phyloP scores from a whole-genome alignment of 73 alveolate genomes.

The Tetrahymena malaccensis region DNA sequence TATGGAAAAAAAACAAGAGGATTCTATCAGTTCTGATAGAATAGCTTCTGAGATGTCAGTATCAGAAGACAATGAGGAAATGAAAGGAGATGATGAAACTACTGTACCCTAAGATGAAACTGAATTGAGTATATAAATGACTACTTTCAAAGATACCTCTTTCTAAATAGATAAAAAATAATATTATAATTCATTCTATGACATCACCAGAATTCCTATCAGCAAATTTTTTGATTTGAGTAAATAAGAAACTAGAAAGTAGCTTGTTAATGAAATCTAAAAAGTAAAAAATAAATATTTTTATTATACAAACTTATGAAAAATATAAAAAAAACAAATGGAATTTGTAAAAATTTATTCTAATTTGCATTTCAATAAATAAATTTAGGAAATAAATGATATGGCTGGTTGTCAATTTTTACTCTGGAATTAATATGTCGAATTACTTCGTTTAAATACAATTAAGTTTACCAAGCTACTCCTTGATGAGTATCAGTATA shows the following conservation, averaged over 20 bases:
- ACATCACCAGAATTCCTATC: neutral
- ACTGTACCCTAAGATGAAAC: neutral
- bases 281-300: neutral
- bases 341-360: neutral
- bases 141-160: neutral
- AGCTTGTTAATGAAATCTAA: neutral
- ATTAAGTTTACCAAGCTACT: neutral
- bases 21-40: neutral
- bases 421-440: neutral
- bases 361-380: neutral
- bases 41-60: neutral
- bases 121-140: neutral
- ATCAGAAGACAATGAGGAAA: neutral
- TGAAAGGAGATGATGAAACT: neutral
- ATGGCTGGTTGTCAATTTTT: neutral
- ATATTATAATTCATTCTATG: neutral
- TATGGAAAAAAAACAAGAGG: neutral
- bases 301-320: too few species aligned
- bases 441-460: neutral
- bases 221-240: neutral
- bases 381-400: neutral
- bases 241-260: neutral
- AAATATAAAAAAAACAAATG: neutral
- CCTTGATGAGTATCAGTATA: conserved; percentile 5
- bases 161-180: neutral